Percentiles rank a stretch among this genome's conserved stretches.
phyloP scores from a whole-genome alignment of 768 basidiomycete genomes.

The Leccinum imitatum region DNA sequence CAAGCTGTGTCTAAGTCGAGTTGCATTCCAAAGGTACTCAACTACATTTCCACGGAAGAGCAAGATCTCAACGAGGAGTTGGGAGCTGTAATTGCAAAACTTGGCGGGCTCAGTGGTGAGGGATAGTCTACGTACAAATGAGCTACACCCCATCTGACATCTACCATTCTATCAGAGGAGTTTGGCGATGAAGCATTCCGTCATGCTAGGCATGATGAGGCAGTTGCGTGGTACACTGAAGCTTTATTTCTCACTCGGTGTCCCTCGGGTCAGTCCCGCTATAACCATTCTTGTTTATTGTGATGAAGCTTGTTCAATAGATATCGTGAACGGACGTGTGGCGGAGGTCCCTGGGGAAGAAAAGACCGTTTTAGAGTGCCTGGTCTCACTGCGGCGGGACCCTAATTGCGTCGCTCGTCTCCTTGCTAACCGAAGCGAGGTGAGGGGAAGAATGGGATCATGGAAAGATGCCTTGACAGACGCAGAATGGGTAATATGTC shows the following conservation, averaged over 20 bases:
- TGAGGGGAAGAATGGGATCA: background rate
- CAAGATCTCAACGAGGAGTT: conserved; percentile 9
- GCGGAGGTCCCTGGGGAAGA: no score
- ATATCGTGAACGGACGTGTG: background rate
- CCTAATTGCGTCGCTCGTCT: conserved; percentile 4
- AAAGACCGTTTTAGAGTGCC: background rate
- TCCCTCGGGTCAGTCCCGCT: conserved; percentile 4
- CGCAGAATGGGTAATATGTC: conserved; percentile 4
- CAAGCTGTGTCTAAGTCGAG: conserved; percentile 5
- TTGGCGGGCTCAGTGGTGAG: conserved; percentile 16
- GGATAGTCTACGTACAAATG: background rate
- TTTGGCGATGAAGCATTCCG: conserved; percentile 12
- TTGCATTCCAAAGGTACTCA: background rate
- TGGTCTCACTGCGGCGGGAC: background rate
- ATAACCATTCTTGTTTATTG: background rate
- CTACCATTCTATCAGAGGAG: conserved; percentile 2
- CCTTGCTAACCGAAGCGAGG: conserved; percentile 11
- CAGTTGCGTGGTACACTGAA: conserved; percentile 15
- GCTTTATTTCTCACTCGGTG: conserved; percentile 5
- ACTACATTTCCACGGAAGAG: background rate
- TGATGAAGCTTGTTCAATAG: background rate
- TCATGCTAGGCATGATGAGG: background rate
- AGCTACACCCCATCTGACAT: background rate
- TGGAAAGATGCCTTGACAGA: conserved; percentile 7
- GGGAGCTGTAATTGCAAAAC: background rate